Percentiles rank a stretch among this genome's conserved stretches.
Conservation (phyloP, 345 rosid species). For the Luvunga scandens region DNA sequence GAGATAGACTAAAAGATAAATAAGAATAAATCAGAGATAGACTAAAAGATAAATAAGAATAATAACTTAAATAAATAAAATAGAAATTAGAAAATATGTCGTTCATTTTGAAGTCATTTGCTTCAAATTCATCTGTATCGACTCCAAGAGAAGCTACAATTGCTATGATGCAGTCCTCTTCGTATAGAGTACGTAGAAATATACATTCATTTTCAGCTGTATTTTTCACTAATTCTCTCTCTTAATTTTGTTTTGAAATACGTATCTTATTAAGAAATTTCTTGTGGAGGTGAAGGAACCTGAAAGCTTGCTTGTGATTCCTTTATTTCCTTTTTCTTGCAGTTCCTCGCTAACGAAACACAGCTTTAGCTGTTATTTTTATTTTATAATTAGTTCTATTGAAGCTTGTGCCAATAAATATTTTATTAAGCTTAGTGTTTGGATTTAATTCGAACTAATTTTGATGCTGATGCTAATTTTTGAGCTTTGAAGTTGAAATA, state of each 20-base stretch:
- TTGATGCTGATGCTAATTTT: not conserved
- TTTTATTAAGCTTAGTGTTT: not conserved
- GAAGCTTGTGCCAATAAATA: not conserved
- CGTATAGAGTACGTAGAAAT: slow-evolving; percentile 45
- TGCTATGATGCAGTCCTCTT: slow-evolving; percentile 63
- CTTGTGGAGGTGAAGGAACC: not conserved
- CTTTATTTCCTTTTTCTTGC: not conserved
- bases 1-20: not conserved
- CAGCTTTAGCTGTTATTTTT: not conserved
- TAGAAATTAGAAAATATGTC: slow-evolving; percentile 23
- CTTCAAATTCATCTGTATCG: slow-evolving; percentile 39
- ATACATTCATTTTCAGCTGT: not conserved
- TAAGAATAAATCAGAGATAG: not conserved
- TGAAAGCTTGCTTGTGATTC: not conserved
- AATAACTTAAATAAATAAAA: not conserved
- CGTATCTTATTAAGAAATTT: not conserved
- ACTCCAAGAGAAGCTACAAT: slow-evolving; percentile 51
- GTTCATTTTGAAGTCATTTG: slow-evolving; percentile 49
- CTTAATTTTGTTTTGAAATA: not conserved
- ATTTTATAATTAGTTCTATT: not conserved
- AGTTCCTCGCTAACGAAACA: slow-evolving; percentile 2
- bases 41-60: not conserved
- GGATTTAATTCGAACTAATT: not conserved
- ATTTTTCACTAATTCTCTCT: not conserved
- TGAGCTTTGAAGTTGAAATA: not conserved